Conservation (phyloP, 306 rosid species). For the Malus sylvestris region DNA sequence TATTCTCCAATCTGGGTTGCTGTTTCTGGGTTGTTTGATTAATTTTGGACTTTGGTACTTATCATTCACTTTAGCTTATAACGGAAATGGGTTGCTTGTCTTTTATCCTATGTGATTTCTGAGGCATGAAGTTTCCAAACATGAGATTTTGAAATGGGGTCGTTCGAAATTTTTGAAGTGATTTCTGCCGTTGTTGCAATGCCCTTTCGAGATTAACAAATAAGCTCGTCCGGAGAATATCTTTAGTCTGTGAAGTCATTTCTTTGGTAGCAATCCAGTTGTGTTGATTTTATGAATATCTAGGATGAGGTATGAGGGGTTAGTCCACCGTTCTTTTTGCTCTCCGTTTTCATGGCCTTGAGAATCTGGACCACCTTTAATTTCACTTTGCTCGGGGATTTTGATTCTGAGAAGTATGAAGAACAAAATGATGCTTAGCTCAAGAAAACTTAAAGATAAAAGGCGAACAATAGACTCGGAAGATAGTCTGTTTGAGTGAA, state of each 20-base stretch:
- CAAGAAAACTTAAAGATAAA: neutral
- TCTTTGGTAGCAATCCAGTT: neutral
- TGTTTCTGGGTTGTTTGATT: neutral
- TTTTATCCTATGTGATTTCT: neutral
- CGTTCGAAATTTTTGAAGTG: neutral
- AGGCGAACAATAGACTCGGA: neutral
- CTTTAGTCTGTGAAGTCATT: neutral
- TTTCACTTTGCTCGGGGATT: neutral
- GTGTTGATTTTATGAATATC: neutral
- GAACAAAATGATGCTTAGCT: neutral
- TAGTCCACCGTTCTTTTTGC: neutral
- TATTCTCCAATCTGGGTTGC: slow-evolving; percentile 11
- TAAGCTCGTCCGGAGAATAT: neutral
- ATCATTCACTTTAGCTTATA: neutral
- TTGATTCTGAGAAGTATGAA: neutral
- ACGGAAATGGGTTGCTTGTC: slow-evolving; percentile 10
- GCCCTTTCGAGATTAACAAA: neutral
- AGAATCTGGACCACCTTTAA: neutral
- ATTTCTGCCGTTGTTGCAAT: neutral
- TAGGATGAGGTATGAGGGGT: neutral
- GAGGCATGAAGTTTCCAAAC: neutral
- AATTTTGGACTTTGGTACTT: neutral
- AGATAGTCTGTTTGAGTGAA: neutral
- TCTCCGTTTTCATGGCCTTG: neutral
- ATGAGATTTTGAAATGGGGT: too few relatives aligned